These are phyloP conservation scores for Arbutus unedo DNA, from an alignment of 148 eudicot genomes.

Conservation along the genomic window DNA sequence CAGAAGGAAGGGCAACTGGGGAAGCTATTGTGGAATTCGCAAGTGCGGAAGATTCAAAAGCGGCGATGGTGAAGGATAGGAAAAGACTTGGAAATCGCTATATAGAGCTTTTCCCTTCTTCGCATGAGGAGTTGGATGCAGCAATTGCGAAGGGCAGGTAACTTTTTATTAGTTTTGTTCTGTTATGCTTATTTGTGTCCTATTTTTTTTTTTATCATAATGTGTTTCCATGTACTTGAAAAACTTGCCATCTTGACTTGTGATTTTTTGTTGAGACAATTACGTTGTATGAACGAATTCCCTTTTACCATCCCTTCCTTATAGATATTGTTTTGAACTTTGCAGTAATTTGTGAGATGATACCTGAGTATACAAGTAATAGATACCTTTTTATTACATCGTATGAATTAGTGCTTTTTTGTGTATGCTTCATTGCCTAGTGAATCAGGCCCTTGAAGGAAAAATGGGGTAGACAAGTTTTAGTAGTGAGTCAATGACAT, in stretches of 20 bases:
- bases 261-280: background rate
- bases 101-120: constrained; percentile 83
- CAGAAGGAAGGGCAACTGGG: constrained; percentile 80
- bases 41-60: constrained; percentile 68
- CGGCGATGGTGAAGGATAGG: constrained; percentile 85
- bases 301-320: background rate
- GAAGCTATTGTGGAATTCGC: constrained; percentile 90
- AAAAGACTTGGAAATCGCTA: constrained; percentile 96
- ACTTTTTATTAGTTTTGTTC: constrained; percentile 9
- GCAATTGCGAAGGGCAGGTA: constrained; percentile 58
- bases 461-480: background rate
- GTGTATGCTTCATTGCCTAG: too few species aligned
- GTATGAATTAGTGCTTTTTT: too few species aligned
- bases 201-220: too few species aligned
- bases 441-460: background rate
- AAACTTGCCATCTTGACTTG: background rate
- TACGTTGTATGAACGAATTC: background rate
- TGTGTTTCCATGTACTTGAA: constrained; percentile 2
- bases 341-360: background rate
- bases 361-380: background rate
- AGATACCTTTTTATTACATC: too few species aligned
- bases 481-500: background rate
- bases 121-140: constrained; percentile 65
- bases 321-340: background rate
- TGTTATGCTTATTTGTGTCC: background rate